Base-by-base conservation (phyloP, 345 rosid species). In the rapeseed (Brassica napus) region DNA sequence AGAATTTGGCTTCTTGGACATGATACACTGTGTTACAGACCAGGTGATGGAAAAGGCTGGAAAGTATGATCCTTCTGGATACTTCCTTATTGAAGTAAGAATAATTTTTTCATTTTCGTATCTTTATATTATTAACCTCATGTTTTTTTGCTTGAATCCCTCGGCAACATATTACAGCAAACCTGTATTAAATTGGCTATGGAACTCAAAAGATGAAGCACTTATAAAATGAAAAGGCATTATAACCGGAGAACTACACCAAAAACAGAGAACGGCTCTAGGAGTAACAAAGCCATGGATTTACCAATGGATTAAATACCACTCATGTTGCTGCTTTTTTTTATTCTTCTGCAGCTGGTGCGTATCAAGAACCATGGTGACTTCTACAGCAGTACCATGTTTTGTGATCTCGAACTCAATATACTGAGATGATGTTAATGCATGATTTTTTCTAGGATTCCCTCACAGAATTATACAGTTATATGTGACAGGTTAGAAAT, bases 81-180 rank as follows among this genome's bases (percentile, higher is more conserved):
- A 89, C 87, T 92, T 94, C 81, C 89, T 92, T 75, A 83, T 94
- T 69, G 97, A 92, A 83, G 98, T 92, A 83, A 81, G 82, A 52
- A 70, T 16, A 4, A 52, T 52, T 60, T 8, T 52, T 16, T 67
- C 15, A 6, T 76, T 31, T 24, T 26, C 31, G 24, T 60, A 30
- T 59, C 15, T 24, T 10, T 5, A 69, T 75, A 30, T 60, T 8
- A 60, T 12, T 2, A 68, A 21, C 68, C 59, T 72, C 74, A 82
- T 65, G 21, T n/a, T 34, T 30, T 71, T 59, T 42, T 70, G 3
- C 59, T 67, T 79, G 86, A 82, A 81, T 79, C 83, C 86, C 10
- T 82, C 86, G 9, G 90, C 90, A 2, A 86, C 76, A 62, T 91
- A 92, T 81, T 91, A 86, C 65, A 91, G 94, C 60, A 84, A 84